Conservation (phyloP, 345 rosid species). For the Clarkia xantiana region DNA sequence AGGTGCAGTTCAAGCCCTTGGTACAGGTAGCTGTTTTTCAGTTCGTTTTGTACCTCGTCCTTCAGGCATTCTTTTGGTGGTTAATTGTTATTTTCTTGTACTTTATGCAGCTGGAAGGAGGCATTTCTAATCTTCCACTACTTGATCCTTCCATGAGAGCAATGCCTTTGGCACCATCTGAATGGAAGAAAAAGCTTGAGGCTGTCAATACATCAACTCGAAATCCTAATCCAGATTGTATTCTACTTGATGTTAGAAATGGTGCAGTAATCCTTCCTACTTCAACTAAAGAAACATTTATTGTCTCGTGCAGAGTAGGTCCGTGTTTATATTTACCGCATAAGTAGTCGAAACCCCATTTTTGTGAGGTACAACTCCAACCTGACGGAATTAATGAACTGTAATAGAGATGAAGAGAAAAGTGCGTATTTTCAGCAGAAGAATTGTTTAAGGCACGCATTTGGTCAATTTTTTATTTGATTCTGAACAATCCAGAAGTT, state of each 20-base stretch:
- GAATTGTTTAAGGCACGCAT: too few species aligned
- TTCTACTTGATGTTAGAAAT: slow-evolving; percentile 76
- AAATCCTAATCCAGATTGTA: slow-evolving; percentile 18
- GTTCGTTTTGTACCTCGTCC: slow-evolving; percentile 1
- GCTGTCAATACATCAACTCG: slow-evolving; percentile 24
- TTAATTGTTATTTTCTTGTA: too few species aligned
- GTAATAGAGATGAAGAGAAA: too few species aligned
- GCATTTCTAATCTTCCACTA: slow-evolving; percentile 69
- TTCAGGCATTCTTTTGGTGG: neutral
- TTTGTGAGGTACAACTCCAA: too few species aligned
- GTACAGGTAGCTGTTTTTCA: slow-evolving; percentile 51
- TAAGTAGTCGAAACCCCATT: too few species aligned
- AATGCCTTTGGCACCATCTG: slow-evolving; percentile 57
- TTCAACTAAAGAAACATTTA: neutral
- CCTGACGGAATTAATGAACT: too few species aligned
- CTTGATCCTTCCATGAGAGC: slow-evolving; percentile 65
- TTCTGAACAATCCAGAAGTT: too few species aligned
- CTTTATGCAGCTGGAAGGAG: slow-evolving; percentile 58
- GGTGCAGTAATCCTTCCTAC: slow-evolving; percentile 25
- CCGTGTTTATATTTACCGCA: too few species aligned
- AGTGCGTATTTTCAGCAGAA: too few species aligned
- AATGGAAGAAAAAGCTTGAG: slow-evolving; percentile 65
- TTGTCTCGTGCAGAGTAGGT: too few species aligned
- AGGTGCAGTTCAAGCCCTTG: slow-evolving; percentile 76
- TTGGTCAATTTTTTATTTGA: too few species aligned